Conservation (phyloP, 1,284 basidiomycete species). For the Moniliophthora roreri region DNA sequence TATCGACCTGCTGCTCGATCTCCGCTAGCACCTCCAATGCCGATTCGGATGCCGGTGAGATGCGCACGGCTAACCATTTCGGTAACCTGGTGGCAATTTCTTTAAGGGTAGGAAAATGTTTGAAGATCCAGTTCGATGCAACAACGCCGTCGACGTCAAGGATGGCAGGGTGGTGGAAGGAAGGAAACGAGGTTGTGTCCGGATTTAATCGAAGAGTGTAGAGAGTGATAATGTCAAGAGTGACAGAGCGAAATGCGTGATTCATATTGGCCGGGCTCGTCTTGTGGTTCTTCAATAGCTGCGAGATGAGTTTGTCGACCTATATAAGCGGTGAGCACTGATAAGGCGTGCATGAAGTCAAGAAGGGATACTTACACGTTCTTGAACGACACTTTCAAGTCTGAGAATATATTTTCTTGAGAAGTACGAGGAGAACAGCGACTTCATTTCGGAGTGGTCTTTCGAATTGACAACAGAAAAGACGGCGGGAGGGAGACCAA, state of each 20-base stretch:
- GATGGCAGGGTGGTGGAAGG: conserved; percentile 27
- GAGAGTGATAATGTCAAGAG: conserved; percentile 28
- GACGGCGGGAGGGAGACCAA: not conserved
- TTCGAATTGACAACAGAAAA: conserved; percentile 1
- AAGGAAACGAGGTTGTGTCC: conserved; percentile 19
- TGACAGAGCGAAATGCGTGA: conserved; percentile 17
- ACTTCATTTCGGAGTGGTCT: not conserved
- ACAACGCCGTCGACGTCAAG: conserved; percentile 25
- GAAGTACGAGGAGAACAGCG: not conserved
- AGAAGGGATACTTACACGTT: not conserved
- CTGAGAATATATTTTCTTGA: not conserved
- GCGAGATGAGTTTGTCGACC: conserved; percentile 19
- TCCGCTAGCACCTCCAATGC: not conserved
- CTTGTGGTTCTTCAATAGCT: conserved; percentile 15
- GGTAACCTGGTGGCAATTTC: too few species aligned
- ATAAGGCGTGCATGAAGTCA: not conserved
- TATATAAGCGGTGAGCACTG: conserved; percentile 5
- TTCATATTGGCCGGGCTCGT: conserved; percentile 17
- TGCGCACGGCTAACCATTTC: conserved; percentile 12
- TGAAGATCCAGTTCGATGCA: conserved; percentile 26
- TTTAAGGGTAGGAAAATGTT: conserved; percentile 15
- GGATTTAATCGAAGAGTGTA: conserved; percentile 27
- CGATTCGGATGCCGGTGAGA: conserved; percentile 11
- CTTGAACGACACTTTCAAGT: conserved; percentile 2
- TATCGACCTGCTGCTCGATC: conserved; percentile 9